phyloP scores from a whole-genome alignment of 2,329 filamentous ascomycete genomes.

The Tolypocladium tundrense region DNA sequence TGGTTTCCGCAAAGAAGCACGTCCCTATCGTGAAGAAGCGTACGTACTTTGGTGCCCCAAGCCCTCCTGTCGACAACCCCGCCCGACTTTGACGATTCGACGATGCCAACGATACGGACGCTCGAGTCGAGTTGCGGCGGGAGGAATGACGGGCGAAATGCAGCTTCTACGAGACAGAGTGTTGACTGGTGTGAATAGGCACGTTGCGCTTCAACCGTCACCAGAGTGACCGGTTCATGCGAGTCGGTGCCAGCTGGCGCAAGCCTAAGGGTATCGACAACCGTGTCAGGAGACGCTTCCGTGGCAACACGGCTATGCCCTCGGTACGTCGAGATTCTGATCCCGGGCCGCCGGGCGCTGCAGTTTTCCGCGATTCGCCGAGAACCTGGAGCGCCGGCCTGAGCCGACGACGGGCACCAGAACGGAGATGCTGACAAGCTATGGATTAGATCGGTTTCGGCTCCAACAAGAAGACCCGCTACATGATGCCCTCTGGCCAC shows the following conservation, averaged over 20 bases:
- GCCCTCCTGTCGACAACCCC: neutral
- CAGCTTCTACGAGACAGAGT: conserved; percentile 8
- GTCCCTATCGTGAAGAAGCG: conserved; percentile 99
- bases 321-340: conserved; percentile 59
- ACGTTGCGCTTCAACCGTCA: conserved; percentile 94
- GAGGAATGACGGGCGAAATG: neutral
- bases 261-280: conserved; percentile 99
- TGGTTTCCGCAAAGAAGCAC: conserved; percentile 99
- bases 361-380: neutral
- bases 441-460: conserved; percentile 81
- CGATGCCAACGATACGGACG: neutral
- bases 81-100: neutral
- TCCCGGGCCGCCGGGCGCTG: neutral
- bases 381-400: neutral
- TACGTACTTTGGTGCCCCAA: conserved; percentile 45
- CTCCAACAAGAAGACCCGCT: conserved; percentile 98
- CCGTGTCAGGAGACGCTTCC: conserved; percentile 93
- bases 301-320: conserved; percentile 91
- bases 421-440: conserved; percentile 4
- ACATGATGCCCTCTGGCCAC: conserved; percentile 98
- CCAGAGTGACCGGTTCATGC: conserved; percentile 95
- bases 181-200: conserved; percentile 48
- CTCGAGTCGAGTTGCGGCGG: neutral
- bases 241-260: conserved; percentile 85
- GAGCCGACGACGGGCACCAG: neutral